Conservation (phyloP, 768 basidiomycete species). For the Thelephora ganbajun region DNA sequence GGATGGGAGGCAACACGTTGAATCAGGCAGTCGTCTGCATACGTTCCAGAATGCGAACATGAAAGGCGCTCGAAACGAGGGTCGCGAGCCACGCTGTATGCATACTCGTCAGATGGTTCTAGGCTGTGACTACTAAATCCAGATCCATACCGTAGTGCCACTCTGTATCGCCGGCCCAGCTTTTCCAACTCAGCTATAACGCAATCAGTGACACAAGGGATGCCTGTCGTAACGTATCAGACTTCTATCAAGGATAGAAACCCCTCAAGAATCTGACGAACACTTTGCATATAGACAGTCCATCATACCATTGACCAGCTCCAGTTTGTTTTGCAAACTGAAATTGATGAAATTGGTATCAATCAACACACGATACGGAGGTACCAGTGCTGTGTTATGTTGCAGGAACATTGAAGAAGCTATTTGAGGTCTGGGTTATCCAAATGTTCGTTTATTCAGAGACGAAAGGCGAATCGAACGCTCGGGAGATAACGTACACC, state of each 20-base stretch:
- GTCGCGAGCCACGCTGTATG: conserved; percentile 83
- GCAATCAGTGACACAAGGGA: conserved; percentile 98
- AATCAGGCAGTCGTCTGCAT: conserved; percentile 97
- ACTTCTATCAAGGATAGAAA: neutral
- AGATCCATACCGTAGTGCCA: conserved; percentile 71
- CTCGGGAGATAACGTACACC: conserved; percentile 39
- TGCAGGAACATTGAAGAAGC: conserved; percentile 90
- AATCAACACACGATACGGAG: conserved; percentile 92
- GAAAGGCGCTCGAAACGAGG: conserved; percentile 89
- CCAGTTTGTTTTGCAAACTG: conserved; percentile 93
- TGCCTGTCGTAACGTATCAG: conserved; percentile 41
- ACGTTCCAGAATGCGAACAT: conserved; percentile 92
- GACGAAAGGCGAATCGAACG: too few relatives aligned
- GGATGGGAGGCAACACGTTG: conserved; percentile 91
- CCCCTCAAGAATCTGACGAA: conserved; percentile 22
- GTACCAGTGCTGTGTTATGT: conserved; percentile 91
- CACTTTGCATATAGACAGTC: conserved; percentile 98
- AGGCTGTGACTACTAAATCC: conserved; percentile 4
- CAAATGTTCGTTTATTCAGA: neutral
- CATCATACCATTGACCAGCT: conserved; percentile 98
- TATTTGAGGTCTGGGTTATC: conserved; percentile 48
- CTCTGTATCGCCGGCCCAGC: conserved; percentile 86
- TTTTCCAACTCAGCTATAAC: conserved; percentile 99
- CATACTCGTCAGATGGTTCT: too few relatives aligned
- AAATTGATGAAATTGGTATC: conserved; percentile 99